Conservation (phyloP, 2,329 filamentous ascomycete species). For the Aspergillus novofumigatus region DNA sequence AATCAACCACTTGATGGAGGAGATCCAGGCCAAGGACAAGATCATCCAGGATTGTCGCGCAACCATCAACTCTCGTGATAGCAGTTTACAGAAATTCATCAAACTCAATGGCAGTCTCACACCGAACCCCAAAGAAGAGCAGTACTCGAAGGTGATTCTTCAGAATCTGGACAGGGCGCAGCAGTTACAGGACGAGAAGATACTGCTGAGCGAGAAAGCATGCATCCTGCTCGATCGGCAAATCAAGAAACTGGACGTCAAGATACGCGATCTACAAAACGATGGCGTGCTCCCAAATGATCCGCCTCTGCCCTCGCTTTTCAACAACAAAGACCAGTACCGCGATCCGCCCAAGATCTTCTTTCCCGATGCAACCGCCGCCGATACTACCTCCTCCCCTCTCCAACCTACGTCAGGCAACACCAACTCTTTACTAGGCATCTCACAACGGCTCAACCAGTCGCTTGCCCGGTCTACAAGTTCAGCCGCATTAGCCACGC, state of each 20-base stretch:
- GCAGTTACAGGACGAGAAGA: slow-evolving; percentile 59
- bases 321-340: slow-evolving; percentile 46
- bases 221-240: slow-evolving; percentile 58
- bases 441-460: slow-evolving; percentile 48
- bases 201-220: slow-evolving; percentile 57
- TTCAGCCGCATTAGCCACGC: slow-evolving; percentile 39
- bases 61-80: slow-evolving; percentile 56
- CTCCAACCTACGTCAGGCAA: slow-evolving; percentile 55
- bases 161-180: slow-evolving; percentile 57
- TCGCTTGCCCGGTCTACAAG: slow-evolving; percentile 22
- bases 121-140: slow-evolving; percentile 61
- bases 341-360: slow-evolving; percentile 46
- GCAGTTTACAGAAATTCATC: slow-evolving; percentile 62
- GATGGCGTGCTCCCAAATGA: slow-evolving; percentile 58
- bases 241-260: slow-evolving; percentile 59
- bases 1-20: slow-evolving; percentile 62
- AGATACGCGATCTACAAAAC: slow-evolving; percentile 56
- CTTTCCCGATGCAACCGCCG: slow-evolving; percentile 43
- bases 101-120: slow-evolving; percentile 59
- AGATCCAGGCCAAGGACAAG: slow-evolving; percentile 62
- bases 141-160: slow-evolving; percentile 54
- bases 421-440: slow-evolving; percentile 49
- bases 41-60: slow-evolving; percentile 54
- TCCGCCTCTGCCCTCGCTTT: slow-evolving; percentile 56
- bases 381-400: slow-evolving; percentile 44